Base-by-base conservation (phyloP, 202 grass and related monocot species). In the Eragrostis tef region DNA sequence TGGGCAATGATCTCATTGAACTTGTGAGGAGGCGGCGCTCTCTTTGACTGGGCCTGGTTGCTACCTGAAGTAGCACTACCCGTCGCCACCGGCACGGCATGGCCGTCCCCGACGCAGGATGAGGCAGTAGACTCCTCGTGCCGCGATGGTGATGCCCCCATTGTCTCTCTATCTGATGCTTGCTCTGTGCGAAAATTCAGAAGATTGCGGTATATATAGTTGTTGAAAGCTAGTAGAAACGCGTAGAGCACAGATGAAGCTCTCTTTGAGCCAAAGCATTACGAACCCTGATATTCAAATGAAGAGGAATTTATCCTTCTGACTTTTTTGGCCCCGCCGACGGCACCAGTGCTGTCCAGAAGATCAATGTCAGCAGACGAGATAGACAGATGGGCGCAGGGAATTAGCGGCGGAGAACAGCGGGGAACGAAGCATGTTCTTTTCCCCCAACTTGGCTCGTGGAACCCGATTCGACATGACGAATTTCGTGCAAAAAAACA, bases 31-130 rank as follows among this genome's bases (percentile, higher is more conserved):
- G 70, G 5, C 27, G 82, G 82, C 20, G 87, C 64, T 24, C 71
- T 39, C 57, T 89, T 89, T 22, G 87, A 77, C 65, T 85, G 82
- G 0, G 87, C 82, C 64, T 89, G 71, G 64, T 85, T 39, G 45
- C 15, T 41, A 1, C 25, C 64, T 13, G 87, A 71, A 19, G 71
- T 1, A 26, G 45, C 7, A n/a, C 54, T 52, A 24, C 76, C 70
- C 7, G 16, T 6, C 25, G 14, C 52, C 76, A 15, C 46, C 29
- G 52, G 45, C 45, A 5, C n/a, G 34, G 24, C 70, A 3, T 25
- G 42, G 75, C 81, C 62, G 7, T 70, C 34, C 0, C 19, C 46
- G 19, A 39, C 39, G 34, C 22, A 15, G 3, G 77, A 71, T n/a
- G 63, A 88, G 17, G 47, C 47, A 19, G 87, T 56, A 6, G 76